phyloP scores from a whole-genome alignment of 768 basidiomycete genomes.

The Cyathus striatus region DNA sequence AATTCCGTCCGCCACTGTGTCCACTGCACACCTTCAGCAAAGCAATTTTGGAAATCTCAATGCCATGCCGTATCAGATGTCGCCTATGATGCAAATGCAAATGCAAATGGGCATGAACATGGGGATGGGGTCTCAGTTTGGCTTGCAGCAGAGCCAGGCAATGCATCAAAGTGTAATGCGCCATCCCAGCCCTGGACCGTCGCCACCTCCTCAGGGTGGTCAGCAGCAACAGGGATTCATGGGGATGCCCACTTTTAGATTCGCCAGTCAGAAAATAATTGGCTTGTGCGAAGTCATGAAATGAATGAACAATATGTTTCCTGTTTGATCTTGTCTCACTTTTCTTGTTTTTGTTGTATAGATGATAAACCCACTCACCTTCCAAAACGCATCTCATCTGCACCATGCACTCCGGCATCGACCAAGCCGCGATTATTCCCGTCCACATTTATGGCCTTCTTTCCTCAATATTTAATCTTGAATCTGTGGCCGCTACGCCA shows the following conservation, averaged over 20 bases:
- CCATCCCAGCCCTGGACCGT: slow-evolving; percentile 65
- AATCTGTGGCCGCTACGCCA: no score
- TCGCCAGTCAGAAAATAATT: no score
- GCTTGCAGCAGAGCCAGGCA: slow-evolving; percentile 58
- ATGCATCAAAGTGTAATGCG: slow-evolving; percentile 87
- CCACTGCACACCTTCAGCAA: slow-evolving; percentile 16
- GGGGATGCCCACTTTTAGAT: slow-evolving; percentile 24
- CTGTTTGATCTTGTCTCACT: no score
- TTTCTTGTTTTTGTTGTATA: no score
- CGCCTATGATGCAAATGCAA: slow-evolving; percentile 61
- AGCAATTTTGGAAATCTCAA: slow-evolving; percentile 47
- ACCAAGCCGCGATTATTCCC: no score
- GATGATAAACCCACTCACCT: no score
- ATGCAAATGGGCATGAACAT: slow-evolving; percentile 47
- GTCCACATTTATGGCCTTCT: no score
- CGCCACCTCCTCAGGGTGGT: slow-evolving; percentile 23
- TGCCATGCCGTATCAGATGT: slow-evolving; percentile 51
- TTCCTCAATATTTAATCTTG: no score
- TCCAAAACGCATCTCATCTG: no score
- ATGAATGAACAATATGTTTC: no score
- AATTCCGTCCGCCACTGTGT: slow-evolving; percentile 21
- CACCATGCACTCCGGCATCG: no score
- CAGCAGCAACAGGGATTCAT: slow-evolving; percentile 37
- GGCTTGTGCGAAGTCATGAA: no score
- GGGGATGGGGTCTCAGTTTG: slow-evolving; percentile 38